Conservation (phyloP, 192 early-diverging fungal genomes). For the Coemansia sp. region DNA sequence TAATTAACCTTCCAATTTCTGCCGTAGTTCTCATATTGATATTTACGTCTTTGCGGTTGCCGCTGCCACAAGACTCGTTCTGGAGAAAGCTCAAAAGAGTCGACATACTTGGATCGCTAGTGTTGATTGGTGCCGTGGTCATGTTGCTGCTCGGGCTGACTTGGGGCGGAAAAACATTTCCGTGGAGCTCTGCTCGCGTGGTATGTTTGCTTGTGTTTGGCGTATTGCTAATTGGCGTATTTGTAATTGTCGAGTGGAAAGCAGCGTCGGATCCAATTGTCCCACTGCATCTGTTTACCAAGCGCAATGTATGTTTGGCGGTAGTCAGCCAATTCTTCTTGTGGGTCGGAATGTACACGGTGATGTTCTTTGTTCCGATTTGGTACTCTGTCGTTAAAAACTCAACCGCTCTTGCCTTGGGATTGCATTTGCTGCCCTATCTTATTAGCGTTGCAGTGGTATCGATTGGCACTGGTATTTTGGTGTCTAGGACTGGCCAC, state of each 20-base stretch:
- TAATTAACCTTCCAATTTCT: conserved; percentile 57
- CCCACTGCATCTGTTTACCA: conserved; percentile 26
- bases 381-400: conserved; percentile 56
- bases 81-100: conserved; percentile 59
- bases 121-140: conserved; percentile 58
- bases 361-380: conserved; percentile 62
- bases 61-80: conserved; percentile 26
- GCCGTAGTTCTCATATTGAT: conserved; percentile 45
- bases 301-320: conserved; percentile 55
- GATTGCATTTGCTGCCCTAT: conserved; percentile 70
- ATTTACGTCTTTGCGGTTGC: conserved; percentile 47
- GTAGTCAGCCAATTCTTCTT: conserved; percentile 25
- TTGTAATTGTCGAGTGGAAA: conserved; percentile 59
- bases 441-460: conserved; percentile 66
- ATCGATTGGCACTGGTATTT: conserved; percentile 62
- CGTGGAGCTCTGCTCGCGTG: conserved; percentile 65
- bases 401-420: conserved; percentile 69
- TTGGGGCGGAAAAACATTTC: conserved; percentile 73
- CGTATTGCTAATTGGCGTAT: conserved; percentile 34
- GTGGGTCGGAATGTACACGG: conserved; percentile 56
- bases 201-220: conserved; percentile 57
- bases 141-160: conserved; percentile 71
- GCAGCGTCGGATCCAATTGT: conserved; percentile 68
- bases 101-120: conserved; percentile 62
- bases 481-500: conserved; percentile 55